Evolutionary conservation across 2,329 filamentous ascomycete genomes (phyloP), one percentile per base, ranked within the genome.

Genomic region (Lasiodiplodia hormozganensis): DNA sequence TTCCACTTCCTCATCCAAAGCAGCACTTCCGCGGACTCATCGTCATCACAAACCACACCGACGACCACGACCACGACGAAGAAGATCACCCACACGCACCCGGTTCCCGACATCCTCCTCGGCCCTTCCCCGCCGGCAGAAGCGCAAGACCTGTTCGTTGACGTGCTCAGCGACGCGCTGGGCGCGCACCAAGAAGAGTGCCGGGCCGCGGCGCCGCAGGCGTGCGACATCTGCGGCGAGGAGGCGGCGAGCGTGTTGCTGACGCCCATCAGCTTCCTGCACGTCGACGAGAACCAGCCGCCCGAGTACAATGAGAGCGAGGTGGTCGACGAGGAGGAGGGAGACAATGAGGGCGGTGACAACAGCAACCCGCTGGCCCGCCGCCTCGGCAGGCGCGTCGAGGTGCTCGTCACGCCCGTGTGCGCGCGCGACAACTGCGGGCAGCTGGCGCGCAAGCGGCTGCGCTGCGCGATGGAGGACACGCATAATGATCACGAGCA

Each of bases 391-490:
- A 52, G 53, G 56, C 40, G 56, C n/a, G 54, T 68, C 28, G 65
- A 68, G 16, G 65, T 68, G 25, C 56, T 68, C 7, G 62, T 68
- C 18, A 62, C 56, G 23, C 65, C 65, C 16, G 49, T 68, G 10
- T 68, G 65, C 36, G 54, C 31, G n/a, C 10, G 21, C 14, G 31
- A 51, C 6, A 21, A 36, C 21, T 68, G 65, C 47, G 56, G 34
- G 2, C 23, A 16, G 21, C 11, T 62, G 43, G 65, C 65, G 8
- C 23, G 65, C 21, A 18, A 70, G 34, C 76, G 74, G 69, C 70
- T 72, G 71, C 76, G 76, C 43, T 72, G 72, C 51, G 72, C 72
- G 70, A 70, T 70, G 60, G 56, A 67, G 38, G 69, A 69, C 23
- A 43, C 53, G 40, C 56, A 70, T 40, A 25, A 36, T 2, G 53